A percentile compares a stretch with the other conserved stretches of the same genome.
These are phyloP conservation scores for Cladosporium sp. DNA, from an alignment of 2,329 filamentous ascomycete genomes.

Conservation along the genomic window DNA sequence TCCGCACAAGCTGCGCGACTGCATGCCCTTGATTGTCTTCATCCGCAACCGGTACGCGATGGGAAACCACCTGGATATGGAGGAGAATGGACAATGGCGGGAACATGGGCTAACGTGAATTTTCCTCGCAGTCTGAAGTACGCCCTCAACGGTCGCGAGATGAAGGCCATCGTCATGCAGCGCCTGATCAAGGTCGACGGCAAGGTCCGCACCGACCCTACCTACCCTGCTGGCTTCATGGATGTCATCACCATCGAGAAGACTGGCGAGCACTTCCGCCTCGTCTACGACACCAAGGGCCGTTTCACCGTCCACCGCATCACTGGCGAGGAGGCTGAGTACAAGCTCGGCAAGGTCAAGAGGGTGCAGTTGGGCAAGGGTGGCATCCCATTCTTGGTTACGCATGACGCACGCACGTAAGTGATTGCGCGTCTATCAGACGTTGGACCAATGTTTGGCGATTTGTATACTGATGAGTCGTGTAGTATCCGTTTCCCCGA, in stretches of 20 bases:
- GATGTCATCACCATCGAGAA: conserved; percentile 99
- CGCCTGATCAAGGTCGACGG: conserved; percentile 98
- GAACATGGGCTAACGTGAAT: not conserved
- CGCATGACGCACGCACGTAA: conserved; percentile 99
- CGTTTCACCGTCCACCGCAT: conserved; percentile 99
- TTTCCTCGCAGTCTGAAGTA: conserved; percentile 83
- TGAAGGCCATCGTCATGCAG: conserved; percentile 98
- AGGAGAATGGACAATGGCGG: not conserved
- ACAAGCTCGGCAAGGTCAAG: conserved; percentile 99
- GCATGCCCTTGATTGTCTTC: conserved; percentile 98
- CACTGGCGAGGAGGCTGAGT: conserved; percentile 96
- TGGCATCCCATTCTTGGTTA: conserved; percentile 99
- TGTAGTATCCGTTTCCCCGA: conserved; percentile 98
- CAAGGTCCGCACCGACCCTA: conserved; percentile 98
- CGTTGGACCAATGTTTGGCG: conserved; percentile 99
- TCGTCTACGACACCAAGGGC: conserved; percentile 99
- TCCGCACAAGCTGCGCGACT: conserved; percentile 99
- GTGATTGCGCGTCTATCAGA: conserved; percentile 97
- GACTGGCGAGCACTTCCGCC: conserved; percentile 99
- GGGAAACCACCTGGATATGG: not conserved
- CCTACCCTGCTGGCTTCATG: conserved; percentile 98
- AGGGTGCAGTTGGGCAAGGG: conserved; percentile 98
- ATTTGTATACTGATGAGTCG: conserved; percentile 31
- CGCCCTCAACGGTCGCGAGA: conserved; percentile 97
- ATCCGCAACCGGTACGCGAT: conserved; percentile 64